Base-by-base conservation (phyloP, 495 filamentous ascomycete species). In the Neurospora sp. region DNA sequence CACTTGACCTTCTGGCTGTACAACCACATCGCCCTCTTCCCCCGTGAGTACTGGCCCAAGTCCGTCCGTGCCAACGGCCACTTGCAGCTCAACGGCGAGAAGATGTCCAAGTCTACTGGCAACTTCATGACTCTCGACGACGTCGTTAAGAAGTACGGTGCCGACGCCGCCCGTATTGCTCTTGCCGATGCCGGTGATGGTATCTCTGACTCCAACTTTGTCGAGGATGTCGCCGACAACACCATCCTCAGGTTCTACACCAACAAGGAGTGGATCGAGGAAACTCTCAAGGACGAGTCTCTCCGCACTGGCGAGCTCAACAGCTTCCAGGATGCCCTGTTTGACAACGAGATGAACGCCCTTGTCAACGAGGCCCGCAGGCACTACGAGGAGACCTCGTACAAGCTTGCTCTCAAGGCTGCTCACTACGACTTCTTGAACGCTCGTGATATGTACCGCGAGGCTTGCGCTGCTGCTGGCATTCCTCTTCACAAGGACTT, bases 1-100 rank as follows among this genome's bases (percentile, higher is more conserved):
- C 94, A 97, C 83, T 86, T 99, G 70, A 98, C 94, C 40, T 99
- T 99, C 87, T 95, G 92, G 88, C 89, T 99, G 61, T 99, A 99
- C 85, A 91, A 95, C 77, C 96, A 99, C 82, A 81, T 93, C 74
- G 96, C 96, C 5, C 87, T 99, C 70, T 98, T 97, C 85, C 88
- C 90, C 10, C 84, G 87, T 53, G 88, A 96, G 77, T 94, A 92
- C 85, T 97, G 94, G 94, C 95, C 94, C 20, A 86, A 86, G 69
- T 89, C 89, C 69, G 84, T 98, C 71, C 90, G 96, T 71, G 89
- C 90, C 48, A 99, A 99, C 79, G 96, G 96, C 9, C 95, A 97
- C 83, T 87, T 98, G 73, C 88, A 96, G 78, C 87, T 98, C 68
- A 98, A 98, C 78, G 94, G 94, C 44, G 93, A 96, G 75, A 99